Base-by-base conservation (phyloP, 768 basidiomycete species). In the Floccularia luteovirens region DNA sequence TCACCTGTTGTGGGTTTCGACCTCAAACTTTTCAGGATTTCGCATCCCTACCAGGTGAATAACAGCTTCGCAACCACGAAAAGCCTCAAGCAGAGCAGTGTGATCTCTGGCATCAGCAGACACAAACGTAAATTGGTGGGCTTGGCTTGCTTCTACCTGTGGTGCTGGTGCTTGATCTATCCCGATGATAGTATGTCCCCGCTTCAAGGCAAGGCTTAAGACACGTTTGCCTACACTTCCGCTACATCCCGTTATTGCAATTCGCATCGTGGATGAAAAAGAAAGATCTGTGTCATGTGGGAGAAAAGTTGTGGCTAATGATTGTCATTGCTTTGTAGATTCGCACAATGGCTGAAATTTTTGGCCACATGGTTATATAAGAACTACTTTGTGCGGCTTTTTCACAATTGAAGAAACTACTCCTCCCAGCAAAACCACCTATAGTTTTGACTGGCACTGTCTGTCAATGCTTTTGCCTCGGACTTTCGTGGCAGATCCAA, bases 181-280 rank as follows among this genome's bases (percentile, higher is more conserved):
- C 2, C 78, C 80, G 23, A 77, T 52, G 27, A 82, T 71, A 10
- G 49, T 56, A 45, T 79, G 70, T 1, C 75, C 77, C 8, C 54
- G 58, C 36, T 55, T 55, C 38, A 82, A 60, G 4, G 75, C 78
- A 12, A 61, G 52, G 27, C 60, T 43, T 30, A 77, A 74, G 30
- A 79, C 69, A 14, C 66, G 68, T 49, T 55, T 64, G 21, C 79
- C 79, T 10, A 83, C 70, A 24, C 51, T 46, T 11, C 79, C 81
- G 46, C 74, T 77, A 52, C 72, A 77, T 24, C 80, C 78, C 24
- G 79, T 78, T 10, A 83, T 53, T 14, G 66, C 72, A 40, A 82
- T 61, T 47, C 66, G 77, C 74, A 76, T 76, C 24, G 24, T 22
- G 31, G 33, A 17, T 10, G 16, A 48, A 45, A 19, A n/a, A n/a